Base-by-base conservation (phyloP, 257 asterid species). In the Verbascum thapsus region DNA sequence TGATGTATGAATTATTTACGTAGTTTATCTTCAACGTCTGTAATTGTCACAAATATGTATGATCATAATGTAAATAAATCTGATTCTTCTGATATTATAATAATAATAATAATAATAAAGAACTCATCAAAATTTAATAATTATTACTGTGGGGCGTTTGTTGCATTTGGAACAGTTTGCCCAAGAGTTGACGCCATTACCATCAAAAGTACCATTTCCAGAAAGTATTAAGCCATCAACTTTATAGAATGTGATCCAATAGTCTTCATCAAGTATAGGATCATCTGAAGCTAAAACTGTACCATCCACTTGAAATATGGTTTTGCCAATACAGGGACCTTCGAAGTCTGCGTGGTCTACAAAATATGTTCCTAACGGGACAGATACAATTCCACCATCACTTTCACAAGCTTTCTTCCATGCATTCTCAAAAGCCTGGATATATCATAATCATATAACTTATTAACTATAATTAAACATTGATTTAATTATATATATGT, bases 371-470 rank as follows among this genome's bases (percentile, higher is more conserved):
- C 88, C 88, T 13, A 2, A 0, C 0, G 94, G 88, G 9, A 87
- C 72, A 13, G 42, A 3, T 13, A 87, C 41, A 6, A 49, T 50
- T 39, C 83, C 71, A 9, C 78, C 85, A 0, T 6, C 49, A 50
- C 66, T 63, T 35, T 37, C 12, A 51, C 96, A 87, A 15, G 87
- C 88, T 30, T 70, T 74, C 0, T 54, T 37, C 91, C 91, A 88
- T 15, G 87, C 79, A 17, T 23, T 55, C 26, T 10, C 1, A 35
- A 88, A 83, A 4, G 84, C 86, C 91, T 80, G 41, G 48, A 38
- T 16, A 2, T 4, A 17, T 3, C 8, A 19, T 37, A 4, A 1
- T 34, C 12, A 26, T 30, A n/a, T 22, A 8, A 2, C 7, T 12
- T 7, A 1, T 3, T n/a, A 26, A 11, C 30, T 26, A 13, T 16